Percentiles rank a stretch among this genome's conserved stretches.
These are phyloP conservation scores for Rhodotorula babjevae DNA, from an alignment of 768 basidiomycete species.

Conservation along the genomic window DNA sequence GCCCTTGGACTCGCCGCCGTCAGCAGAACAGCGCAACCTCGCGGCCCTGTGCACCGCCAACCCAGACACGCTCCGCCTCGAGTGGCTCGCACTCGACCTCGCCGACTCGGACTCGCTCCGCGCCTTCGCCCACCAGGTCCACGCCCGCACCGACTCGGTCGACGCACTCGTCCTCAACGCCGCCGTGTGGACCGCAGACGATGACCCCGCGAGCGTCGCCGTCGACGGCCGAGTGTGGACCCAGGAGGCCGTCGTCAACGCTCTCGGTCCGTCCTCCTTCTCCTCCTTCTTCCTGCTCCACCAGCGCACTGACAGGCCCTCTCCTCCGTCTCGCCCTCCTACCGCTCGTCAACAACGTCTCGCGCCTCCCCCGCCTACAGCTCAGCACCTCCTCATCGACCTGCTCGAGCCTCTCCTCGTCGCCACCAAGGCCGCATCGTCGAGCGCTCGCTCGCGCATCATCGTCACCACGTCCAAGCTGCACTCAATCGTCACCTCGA, in stretches of 20 bases:
- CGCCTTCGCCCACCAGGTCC: background rate
- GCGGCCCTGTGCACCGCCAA: background rate
- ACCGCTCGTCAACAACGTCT: too few relatives aligned
- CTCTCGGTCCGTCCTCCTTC: conserved; percentile 5
- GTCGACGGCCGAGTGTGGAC: background rate
- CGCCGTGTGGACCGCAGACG: conserved; percentile 2
- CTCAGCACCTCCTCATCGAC: conserved; percentile 12
- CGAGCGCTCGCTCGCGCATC: background rate
- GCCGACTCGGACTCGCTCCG: background rate
- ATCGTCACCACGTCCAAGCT: conserved; percentile 21
- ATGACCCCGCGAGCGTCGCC: background rate
- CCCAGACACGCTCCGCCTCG: background rate
- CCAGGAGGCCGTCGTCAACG: conserved; percentile 22
- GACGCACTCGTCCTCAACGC: conserved; percentile 26
- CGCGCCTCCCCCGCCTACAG: background rate
- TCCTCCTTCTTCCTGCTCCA: too few relatives aligned
- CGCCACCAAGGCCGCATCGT: background rate
- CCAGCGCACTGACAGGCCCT: background rate
- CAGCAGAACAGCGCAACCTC: background rate
- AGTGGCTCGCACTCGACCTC: conserved; percentile 16
- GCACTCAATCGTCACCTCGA: background rate
- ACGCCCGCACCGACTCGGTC: background rate
- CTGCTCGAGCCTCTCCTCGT: conserved; percentile 1
- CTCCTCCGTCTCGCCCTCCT: too few relatives aligned
- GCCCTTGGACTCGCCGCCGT: background rate